Evolutionary conservation across 1,284 basidiomycete genomes (phyloP).

Genomic region (Ustilago hordei): DNA sequence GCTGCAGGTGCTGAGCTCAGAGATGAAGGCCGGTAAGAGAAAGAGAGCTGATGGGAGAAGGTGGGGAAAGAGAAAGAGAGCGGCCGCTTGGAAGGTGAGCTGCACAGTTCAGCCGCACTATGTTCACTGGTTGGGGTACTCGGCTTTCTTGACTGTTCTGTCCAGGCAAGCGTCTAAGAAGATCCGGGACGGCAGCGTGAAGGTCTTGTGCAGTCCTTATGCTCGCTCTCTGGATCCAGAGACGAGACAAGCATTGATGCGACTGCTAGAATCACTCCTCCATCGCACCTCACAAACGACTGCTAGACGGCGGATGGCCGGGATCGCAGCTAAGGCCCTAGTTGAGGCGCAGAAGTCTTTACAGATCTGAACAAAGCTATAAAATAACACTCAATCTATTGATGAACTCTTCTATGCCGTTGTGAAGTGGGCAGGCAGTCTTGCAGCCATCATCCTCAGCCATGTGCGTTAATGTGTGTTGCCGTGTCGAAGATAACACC

Average conservation of each 20-base stretch:
- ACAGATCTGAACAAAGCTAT: conserved; percentile 5
- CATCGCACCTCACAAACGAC: neutral
- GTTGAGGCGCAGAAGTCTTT: conserved; percentile 23
- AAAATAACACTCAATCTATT: neutral
- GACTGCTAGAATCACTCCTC: conserved; percentile 15
- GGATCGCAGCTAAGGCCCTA: conserved; percentile 14
- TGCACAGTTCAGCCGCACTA: conserved; percentile 26
- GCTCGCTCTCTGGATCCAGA: conserved; percentile 10
- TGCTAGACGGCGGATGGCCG: conserved; percentile 10
- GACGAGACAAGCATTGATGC: conserved; percentile 15
- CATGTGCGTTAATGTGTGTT: neutral
- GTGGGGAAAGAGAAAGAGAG: neutral
- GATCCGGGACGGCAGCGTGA: no score
- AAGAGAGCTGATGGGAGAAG: neutral
- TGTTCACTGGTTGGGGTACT: conserved; percentile 53
- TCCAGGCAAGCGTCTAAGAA: neutral
- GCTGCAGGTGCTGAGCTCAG: neutral
- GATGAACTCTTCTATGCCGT: neutral
- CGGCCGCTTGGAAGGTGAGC: conserved; percentile 28
- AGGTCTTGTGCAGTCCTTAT: neutral
- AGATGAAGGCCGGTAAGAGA: neutral
- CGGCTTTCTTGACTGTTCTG: conserved; percentile 38
- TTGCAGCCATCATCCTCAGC: neutral
- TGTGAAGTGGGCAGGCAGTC: neutral
- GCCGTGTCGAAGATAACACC: neutral